phyloP scores from a whole-genome alignment of 2,329 filamentous ascomycete genomes.

The Didymellaceae sp. region DNA sequence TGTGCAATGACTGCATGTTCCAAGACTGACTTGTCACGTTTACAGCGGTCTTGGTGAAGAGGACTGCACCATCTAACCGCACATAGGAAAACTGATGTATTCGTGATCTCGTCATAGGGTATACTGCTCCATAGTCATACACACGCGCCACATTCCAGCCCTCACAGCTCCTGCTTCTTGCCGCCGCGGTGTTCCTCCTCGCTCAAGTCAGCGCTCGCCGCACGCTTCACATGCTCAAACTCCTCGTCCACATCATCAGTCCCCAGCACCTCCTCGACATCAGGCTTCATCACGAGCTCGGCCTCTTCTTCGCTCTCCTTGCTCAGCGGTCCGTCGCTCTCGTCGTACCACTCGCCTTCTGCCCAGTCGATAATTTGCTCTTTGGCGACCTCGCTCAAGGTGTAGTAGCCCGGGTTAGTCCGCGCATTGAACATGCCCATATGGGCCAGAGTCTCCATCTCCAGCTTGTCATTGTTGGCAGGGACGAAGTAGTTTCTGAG shows the following conservation, averaged over 20 bases:
- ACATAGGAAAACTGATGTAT: not conserved
- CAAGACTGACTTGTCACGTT: too few species aligned
- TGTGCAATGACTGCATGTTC: too few species aligned
- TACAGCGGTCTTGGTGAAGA: too few species aligned
- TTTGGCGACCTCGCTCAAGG: slow-evolving; percentile 69
- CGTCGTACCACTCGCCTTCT: slow-evolving; percentile 69
- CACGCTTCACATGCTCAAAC: slow-evolving; percentile 32
- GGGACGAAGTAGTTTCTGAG: slow-evolving; percentile 44
- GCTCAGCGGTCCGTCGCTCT: slow-evolving; percentile 40
- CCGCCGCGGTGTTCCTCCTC: not conserved
- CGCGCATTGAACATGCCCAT: slow-evolving; percentile 77
- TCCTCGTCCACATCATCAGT: slow-evolving; percentile 29
- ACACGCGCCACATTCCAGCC: not conserved
- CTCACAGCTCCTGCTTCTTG: slow-evolving; percentile 14
- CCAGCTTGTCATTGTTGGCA: slow-evolving; percentile 75
- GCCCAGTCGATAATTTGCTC: slow-evolving; percentile 71
- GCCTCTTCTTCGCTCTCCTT: slow-evolving; percentile 41
- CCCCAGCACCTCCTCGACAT: slow-evolving; percentile 19
- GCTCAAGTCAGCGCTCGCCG: slow-evolving; percentile 7
- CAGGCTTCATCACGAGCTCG: slow-evolving; percentile 38
- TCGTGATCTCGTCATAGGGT: slow-evolving; percentile 5
- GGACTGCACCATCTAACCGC: too few species aligned
- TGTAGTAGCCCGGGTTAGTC: slow-evolving; percentile 75
- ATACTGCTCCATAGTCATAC: slow-evolving; percentile 7
- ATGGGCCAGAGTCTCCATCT: slow-evolving; percentile 82